Conservation (phyloP, 2,329 filamentous ascomycete species). For the Aspergillus sp. region DNA sequence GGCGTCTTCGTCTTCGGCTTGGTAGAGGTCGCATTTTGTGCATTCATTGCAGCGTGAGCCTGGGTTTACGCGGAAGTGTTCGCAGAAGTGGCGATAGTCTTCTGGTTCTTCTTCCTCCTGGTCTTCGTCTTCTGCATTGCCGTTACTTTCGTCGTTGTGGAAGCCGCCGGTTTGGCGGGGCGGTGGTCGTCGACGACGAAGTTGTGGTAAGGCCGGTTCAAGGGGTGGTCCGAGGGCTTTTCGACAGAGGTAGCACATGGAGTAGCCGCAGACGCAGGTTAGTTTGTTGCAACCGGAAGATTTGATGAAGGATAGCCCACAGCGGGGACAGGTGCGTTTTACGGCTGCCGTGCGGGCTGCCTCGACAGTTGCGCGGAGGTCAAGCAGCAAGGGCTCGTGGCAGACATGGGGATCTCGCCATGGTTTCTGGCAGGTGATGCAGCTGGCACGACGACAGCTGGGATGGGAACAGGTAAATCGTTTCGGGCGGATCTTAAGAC, state of each 20-base stretch:
- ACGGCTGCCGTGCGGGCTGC: slow-evolving; percentile 87
- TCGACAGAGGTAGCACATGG: slow-evolving; percentile 96
- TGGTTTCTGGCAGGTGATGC: slow-evolving; percentile 68
- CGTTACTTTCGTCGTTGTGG: slow-evolving; percentile 17
- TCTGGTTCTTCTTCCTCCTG: slow-evolving; percentile 43
- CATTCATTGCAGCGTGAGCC: slow-evolving; percentile 71
- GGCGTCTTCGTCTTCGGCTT: slow-evolving; percentile 63
- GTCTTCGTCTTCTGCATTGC: slow-evolving; percentile 20
- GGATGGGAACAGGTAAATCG: slow-evolving; percentile 70
- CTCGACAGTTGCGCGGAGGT: slow-evolving; percentile 81
- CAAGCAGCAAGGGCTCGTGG: slow-evolving; percentile 72
- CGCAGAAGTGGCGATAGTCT: slow-evolving; percentile 90
- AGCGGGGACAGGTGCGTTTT: slow-evolving; percentile 89
- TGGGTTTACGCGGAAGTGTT: slow-evolving; percentile 80
- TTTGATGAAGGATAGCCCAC: slow-evolving; percentile 88
- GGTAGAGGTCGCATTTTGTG: slow-evolving; percentile 65
- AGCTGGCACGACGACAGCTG: slow-evolving; percentile 62
- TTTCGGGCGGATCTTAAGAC: slow-evolving; percentile 61
- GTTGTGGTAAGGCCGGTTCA: slow-evolving; percentile 3
- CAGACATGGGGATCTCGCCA: slow-evolving; percentile 89
- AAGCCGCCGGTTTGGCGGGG: slow-evolving; percentile 5
- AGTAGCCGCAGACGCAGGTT: slow-evolving; percentile 89
- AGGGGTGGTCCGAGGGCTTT: slow-evolving; percentile 45
- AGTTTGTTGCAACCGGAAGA: slow-evolving; percentile 93
- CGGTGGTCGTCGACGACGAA: slow-evolving; percentile 4